Conservation (phyloP, 1,139 yeast species). For the Yamadazyma spencermartinsiae region DNA sequence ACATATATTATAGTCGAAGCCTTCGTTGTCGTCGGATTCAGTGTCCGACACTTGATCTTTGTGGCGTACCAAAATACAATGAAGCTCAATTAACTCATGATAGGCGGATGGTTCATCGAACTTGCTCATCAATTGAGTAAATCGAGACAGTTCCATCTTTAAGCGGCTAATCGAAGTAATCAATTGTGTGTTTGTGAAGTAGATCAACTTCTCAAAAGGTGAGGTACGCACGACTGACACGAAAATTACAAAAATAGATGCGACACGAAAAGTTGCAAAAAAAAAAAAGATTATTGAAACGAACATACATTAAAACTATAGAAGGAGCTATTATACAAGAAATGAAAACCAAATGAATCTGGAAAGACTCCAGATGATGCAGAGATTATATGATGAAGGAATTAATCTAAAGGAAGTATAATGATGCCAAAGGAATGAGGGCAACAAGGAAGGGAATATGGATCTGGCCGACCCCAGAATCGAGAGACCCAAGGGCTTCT, state of each 20-base stretch:
- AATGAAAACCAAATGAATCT: background rate
- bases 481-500: constrained; percentile 1
- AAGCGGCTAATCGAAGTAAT: too few species aligned
- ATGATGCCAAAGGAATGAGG: constrained; percentile 2
- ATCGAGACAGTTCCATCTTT: constrained; percentile 16
- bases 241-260: too few species aligned
- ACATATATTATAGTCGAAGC: constrained; percentile 18
- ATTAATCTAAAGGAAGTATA: background rate
- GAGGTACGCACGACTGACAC: too few species aligned
- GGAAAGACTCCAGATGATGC: background rate
- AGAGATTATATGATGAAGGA: background rate
- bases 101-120: constrained; percentile 24
- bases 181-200: background rate
- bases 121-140: constrained; percentile 19
- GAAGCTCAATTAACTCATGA: constrained; percentile 25
- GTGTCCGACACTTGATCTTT: background rate
- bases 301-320: too few species aligned
- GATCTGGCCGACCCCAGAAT: background rate
- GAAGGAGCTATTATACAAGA: too few species aligned
- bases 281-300: too few species aligned
- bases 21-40: constrained; percentile 8
- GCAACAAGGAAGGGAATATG: constrained; percentile 4
- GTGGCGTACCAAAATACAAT: constrained; percentile 19
- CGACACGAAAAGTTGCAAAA: too few species aligned
- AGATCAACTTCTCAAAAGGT: too few species aligned